These are phyloP conservation scores for Arthrobotrys sphaeroides DNA, from an alignment of 2,329 filamentous ascomycete genomes.

Conservation along the genomic window DNA sequence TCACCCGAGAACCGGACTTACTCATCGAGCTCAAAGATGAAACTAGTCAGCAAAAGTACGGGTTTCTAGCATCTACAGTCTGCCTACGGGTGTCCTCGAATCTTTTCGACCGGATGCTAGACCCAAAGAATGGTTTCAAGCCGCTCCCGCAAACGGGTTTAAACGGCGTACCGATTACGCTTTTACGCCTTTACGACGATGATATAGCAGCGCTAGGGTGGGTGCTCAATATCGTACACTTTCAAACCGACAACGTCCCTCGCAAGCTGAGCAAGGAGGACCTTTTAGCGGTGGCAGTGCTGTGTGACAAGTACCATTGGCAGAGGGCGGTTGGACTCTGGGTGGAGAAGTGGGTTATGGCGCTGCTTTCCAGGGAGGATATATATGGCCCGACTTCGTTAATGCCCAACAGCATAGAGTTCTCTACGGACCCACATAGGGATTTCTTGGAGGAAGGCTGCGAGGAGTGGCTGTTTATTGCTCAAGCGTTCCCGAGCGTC, in stretches of 20 bases:
- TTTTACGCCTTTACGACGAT: conserved; percentile 34
- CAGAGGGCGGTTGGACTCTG: conserved; percentile 6
- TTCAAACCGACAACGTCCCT: conserved; percentile 19
- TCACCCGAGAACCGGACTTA: conserved; percentile 35
- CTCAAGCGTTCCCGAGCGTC: conserved; percentile 8
- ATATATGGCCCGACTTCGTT: neutral
- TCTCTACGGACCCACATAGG: neutral
- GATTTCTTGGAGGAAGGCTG: conserved; percentile 16
- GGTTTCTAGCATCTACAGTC: neutral
- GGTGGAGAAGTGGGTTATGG: conserved; percentile 12
- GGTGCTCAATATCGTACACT: conserved; percentile 38
- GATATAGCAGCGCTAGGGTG: conserved; percentile 23
- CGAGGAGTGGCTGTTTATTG: conserved; percentile 48
- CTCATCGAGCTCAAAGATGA: conserved; percentile 29
- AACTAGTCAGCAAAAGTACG: neutral
- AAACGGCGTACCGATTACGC: conserved; percentile 14
- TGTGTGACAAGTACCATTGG: conserved; percentile 45
- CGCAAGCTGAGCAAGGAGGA: conserved; percentile 5
- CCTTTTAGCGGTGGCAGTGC: conserved; percentile 16
- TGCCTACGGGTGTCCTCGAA: conserved; percentile 19
- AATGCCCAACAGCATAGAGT: neutral
- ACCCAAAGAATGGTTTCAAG: conserved; percentile 33
- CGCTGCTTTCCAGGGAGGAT: neutral
- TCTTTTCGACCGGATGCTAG: conserved; percentile 26
- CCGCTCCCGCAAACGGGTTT: conserved; percentile 20